Conservation (phyloP, 2,329 filamentous ascomycete species). For the Pseudodiploospora longispora region DNA sequence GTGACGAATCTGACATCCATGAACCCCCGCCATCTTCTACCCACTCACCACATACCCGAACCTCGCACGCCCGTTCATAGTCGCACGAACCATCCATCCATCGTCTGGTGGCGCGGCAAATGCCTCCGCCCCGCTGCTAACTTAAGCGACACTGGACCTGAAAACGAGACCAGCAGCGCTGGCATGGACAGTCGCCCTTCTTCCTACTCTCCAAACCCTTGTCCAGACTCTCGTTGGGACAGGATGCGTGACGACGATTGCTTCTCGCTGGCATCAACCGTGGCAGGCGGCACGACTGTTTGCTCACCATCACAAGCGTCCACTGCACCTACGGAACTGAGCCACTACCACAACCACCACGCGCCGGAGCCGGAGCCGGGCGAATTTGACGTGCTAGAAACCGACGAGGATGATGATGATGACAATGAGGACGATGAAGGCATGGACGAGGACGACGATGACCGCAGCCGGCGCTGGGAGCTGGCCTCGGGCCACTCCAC, state of each 20-base stretch:
- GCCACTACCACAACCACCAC: conserved; percentile 8
- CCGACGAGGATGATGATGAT: conserved; percentile 15
- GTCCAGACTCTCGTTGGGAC: conserved; percentile 6
- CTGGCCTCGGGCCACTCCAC: conserved; percentile 21
- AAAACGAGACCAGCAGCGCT: too few species aligned
- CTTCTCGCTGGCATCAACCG: conserved; percentile 22
- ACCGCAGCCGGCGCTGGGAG: conserved; percentile 13
- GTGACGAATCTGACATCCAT: too few species aligned
- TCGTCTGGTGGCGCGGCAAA: conserved; percentile 7
- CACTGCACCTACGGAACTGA: conserved; percentile 1
- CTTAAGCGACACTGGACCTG: not conserved
- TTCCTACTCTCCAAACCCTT: conserved; percentile 1
- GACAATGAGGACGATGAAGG: conserved; percentile 20
- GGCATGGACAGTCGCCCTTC: too few species aligned
- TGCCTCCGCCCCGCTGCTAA: conserved; percentile 8
- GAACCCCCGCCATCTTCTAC: too few species aligned
- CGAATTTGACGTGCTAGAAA: not conserved
- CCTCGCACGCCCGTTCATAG: not conserved
- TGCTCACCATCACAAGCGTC: conserved; percentile 4
- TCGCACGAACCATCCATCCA: conserved; percentile 3
- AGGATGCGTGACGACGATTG: conserved; percentile 16
- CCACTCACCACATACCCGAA: not conserved
- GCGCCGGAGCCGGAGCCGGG: too few species aligned
- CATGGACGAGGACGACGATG: conserved; percentile 8
- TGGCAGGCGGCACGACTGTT: conserved; percentile 15